These are phyloP conservation scores for Calycina herbarum DNA, from an alignment of 2,329 filamentous ascomycete species.

Conservation along the genomic window DNA sequence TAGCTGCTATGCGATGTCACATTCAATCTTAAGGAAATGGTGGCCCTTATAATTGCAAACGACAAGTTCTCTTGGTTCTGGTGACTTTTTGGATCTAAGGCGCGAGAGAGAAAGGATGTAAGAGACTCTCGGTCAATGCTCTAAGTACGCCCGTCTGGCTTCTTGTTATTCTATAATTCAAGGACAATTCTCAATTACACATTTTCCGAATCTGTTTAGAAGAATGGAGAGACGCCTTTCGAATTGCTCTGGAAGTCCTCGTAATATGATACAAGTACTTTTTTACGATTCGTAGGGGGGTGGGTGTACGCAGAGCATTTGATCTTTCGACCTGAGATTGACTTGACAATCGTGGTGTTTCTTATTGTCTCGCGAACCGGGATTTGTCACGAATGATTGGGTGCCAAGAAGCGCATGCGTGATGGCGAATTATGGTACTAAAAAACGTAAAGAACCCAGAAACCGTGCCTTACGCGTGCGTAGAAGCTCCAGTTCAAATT, in stretches of 20 bases:
- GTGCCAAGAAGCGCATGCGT: not conserved
- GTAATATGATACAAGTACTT: not conserved
- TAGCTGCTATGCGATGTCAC: conserved; percentile 59
- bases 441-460: not conserved
- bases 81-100: too few species aligned
- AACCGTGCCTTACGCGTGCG: not conserved
- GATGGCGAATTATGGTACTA: too few species aligned
- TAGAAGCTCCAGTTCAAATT: not conserved
- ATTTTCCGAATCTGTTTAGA: too few species aligned
- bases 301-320: not conserved
- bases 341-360: not conserved
- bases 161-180: too few species aligned
- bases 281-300: not conserved
- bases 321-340: not conserved
- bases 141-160: too few species aligned
- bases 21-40: conserved; percentile 39
- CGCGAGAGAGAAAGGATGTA: too few species aligned
- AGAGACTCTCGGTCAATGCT: too few species aligned
- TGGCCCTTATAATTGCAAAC: too few species aligned
- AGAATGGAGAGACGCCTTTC: too few species aligned
- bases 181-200: too few species aligned
- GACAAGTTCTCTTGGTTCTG: too few species aligned
- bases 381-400: not conserved
- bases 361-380: not conserved
- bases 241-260: too few species aligned